phyloP scores from a whole-genome alignment of 176 grass and related monocot genomes.

The Coix lacrymajobi region DNA sequence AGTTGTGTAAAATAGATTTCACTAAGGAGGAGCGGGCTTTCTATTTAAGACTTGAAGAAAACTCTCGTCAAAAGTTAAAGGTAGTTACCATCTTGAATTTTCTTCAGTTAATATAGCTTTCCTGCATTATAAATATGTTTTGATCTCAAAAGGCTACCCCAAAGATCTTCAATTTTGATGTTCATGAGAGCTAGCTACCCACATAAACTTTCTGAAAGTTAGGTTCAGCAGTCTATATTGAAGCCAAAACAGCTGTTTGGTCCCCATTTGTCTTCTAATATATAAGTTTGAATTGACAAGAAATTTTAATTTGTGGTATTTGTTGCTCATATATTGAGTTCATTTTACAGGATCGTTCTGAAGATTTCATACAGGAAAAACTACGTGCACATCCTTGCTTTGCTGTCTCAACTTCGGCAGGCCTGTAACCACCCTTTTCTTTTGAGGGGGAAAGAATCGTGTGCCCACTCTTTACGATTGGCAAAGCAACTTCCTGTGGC shows the following conservation, averaged over 20 bases:
- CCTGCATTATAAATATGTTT: background rate
- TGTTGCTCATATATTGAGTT: constrained; percentile 5
- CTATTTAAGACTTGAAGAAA: constrained; percentile 78
- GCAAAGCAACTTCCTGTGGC: constrained; percentile 68
- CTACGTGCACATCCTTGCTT: constrained; percentile 75
- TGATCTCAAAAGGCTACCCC: background rate
- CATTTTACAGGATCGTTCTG: constrained; percentile 34
- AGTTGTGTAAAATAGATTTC: constrained; percentile 72
- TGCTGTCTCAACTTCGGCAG: constrained; percentile 78
- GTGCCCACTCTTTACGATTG: constrained; percentile 41
- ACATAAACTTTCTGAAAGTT: background rate
- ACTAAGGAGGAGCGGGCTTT: constrained; percentile 71
- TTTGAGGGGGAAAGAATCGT: constrained; percentile 47
- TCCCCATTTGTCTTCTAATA: background rate
- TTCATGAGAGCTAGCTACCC: background rate
- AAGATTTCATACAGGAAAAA: constrained; percentile 50
- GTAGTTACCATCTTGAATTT: constrained; percentile 24
- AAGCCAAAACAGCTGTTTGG: background rate
- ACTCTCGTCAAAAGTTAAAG: constrained; percentile 74
- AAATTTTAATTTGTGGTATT: background rate
- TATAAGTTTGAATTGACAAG: background rate
- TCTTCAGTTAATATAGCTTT: background rate
- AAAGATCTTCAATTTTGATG: background rate
- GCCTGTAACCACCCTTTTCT: constrained; percentile 86
- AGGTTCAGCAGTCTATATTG: background rate